Evolutionary conservation across 2,329 filamentous ascomycete species (phyloP), one percentile per base, ranked within the genome.

Genomic region (Colletotrichum tabaci): DNA sequence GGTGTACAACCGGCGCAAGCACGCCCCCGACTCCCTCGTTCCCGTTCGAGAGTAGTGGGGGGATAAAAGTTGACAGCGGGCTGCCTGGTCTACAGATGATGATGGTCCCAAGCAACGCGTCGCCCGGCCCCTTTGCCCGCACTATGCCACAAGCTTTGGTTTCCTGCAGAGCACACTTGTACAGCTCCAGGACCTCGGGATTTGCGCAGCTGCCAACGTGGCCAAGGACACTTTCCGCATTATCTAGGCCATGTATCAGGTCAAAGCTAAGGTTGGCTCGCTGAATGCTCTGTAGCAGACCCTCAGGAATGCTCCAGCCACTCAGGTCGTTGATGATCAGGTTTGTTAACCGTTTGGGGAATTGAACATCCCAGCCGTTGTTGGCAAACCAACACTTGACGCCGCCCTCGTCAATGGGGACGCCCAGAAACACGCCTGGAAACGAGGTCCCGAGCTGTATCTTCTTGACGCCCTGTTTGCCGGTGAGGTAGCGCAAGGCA

Each of bases 351-450:
- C 87, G 84, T 13, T 86, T 84, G 3, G 88, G 87, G 70, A 89
- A 89, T 57, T 88, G 85, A 0, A 86, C 92, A 77, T 97, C 95
- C 95, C 95, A 98, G 16, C 96, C 95, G 57, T 95, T 88, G 74
- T 92, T 94, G n/a, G 92, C 90, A 80, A 98, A 98, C 95, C 95
- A 98, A 55, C 93, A 90, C 74, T 87, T 89, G 49, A 86, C 79
- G 21, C 83, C 83, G 60, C 86, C 84, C 73, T 87, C 85, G 5
- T 88, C 85, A 2, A 87, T 83, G 0, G 95, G 95, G 12, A 98
- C 93, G 0, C 95, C 96, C 0, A 94, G 89, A 77, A 95, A 98
- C 30, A 97, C 90, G n/a, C 92, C 93, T 0, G 95, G 95, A 44
- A 97, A 90, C 1, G 92, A 88, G 50, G 91, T 91, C 1, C 95